Conservation (phyloP, 257 asterid genomes). For the Lycium barbarum region DNA sequence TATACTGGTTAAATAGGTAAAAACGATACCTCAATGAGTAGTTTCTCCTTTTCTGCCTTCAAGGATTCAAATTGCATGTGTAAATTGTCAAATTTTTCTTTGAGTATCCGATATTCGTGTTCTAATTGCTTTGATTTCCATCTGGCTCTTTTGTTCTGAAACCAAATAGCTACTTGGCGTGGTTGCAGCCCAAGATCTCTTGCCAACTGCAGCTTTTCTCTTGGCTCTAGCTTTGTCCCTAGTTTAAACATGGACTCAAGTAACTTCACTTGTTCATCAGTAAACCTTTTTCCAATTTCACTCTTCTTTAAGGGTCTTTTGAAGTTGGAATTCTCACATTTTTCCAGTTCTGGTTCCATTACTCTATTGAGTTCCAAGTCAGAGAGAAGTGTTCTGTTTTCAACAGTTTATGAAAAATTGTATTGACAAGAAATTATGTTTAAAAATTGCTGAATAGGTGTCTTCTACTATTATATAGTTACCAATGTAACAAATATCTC, state of each 20-base stretch:
- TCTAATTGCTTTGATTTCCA: slow-evolving; percentile 74
- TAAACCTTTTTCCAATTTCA: slow-evolving; percentile 51
- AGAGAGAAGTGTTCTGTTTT: neutral
- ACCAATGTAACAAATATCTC: slow-evolving; percentile 29
- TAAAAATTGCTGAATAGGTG: slow-evolving; percentile 32
- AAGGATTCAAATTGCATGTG: slow-evolving; percentile 44
- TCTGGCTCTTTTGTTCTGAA: slow-evolving; percentile 74
- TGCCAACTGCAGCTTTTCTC: slow-evolving; percentile 58
- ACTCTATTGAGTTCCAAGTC: neutral
- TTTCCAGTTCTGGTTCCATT: slow-evolving; percentile 55
- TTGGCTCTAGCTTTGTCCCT: slow-evolving; percentile 60
- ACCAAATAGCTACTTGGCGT: slow-evolving; percentile 77
- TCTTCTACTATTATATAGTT: slow-evolving; percentile 41
- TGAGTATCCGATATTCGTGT: slow-evolving; percentile 44
- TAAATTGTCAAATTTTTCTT: slow-evolving; percentile 46
- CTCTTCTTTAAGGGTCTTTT: slow-evolving; percentile 36
- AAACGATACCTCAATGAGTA: slow-evolving; percentile 51
- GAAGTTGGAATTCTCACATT: slow-evolving; percentile 7
- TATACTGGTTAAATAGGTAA: neutral
- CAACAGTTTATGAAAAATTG: neutral
- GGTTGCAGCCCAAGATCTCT: slow-evolving; percentile 67
- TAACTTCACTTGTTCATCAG: slow-evolving; percentile 58
- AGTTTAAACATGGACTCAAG: slow-evolving; percentile 59
- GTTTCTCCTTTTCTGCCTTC: slow-evolving; percentile 51
- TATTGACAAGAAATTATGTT: slow-evolving; percentile 15